Base-by-base conservation (phyloP, 2,329 filamentous ascomycete species). In the Talaromyces albobiverticillius region DNA sequence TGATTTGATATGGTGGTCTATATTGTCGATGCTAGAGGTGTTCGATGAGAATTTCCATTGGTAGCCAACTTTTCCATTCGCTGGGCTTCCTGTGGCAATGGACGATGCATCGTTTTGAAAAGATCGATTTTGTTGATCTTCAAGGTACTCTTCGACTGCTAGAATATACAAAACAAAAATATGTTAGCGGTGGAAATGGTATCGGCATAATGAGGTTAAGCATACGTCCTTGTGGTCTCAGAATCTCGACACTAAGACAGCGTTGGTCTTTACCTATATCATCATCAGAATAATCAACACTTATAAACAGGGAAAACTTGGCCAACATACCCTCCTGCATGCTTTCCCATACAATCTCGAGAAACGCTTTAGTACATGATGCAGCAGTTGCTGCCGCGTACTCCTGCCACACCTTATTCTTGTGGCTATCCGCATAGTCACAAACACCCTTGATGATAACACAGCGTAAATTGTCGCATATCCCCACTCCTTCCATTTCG, bases 401-500 rank as follows among this genome's bases (percentile, higher is more conserved):
- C 2, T 59, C 25, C 50, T 75, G 71, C 73, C 71, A 76, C 2
- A 13, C 48, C 22, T 71, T 70, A 46, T 60, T 68, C 47, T 72
- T 72, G 53, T 73, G 71, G 22, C 67, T 67, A 51, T 74, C 71
- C 0, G 68, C 64, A 29, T 74, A 74, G 58, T 76, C 67, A 25
- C 68, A 71, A 0, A 73, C 64, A 3, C 71, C 60, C 26, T 62
- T 62, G 23, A 63, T 55, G 8, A 63, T 52, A 7, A 63, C 22
- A 20, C 58, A 69, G 2, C 55, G 56, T 42, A 61, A 57, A 22
- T 42, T 32, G 14, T 60, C 56, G 47, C 53, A 58, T 9, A 58
- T 47, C 2, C 59, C 61, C 5, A 57, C 60, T 11, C 57, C 61
- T 53, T 62, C 60, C 61, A 63, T 63, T 51, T 63, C 60, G 45